Evolutionary conservation across 2,329 filamentous ascomycete genomes (phyloP).

Genomic region (Pyrenophora graminea): DNA sequence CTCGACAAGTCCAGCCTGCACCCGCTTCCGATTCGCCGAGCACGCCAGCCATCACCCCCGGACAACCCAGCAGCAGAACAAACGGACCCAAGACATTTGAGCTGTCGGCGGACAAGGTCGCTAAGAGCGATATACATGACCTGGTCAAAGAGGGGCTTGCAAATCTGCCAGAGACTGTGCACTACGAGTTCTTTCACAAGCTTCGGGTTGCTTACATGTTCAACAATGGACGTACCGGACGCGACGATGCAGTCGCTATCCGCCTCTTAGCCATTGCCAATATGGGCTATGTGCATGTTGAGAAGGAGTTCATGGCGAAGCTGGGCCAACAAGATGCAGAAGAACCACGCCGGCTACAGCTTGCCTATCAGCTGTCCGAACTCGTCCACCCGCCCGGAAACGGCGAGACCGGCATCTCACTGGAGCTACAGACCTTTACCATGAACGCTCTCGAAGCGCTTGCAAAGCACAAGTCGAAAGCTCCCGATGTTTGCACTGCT

Average conservation of each 20-base stretch:
- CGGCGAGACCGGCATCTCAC: slow-evolving; percentile 68
- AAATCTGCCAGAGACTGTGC: slow-evolving; percentile 71
- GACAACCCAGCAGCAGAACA: slow-evolving; percentile 30
- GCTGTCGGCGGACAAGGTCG: slow-evolving; percentile 59
- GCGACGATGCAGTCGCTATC: slow-evolving; percentile 77
- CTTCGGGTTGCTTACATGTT: slow-evolving; percentile 84
- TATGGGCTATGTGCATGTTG: slow-evolving; percentile 83
- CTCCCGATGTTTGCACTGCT: slow-evolving; percentile 83
- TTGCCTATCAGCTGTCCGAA: slow-evolving; percentile 90
- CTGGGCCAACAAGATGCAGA: slow-evolving; percentile 86
- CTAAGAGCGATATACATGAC: slow-evolving; percentile 48
- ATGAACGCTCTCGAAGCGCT: slow-evolving; percentile 84
- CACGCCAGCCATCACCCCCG: slow-evolving; percentile 50
- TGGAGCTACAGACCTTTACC: slow-evolving; percentile 79
- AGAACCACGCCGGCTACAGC: slow-evolving; percentile 83
- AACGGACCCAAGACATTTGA: slow-evolving; percentile 58
- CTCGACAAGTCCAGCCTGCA: slow-evolving; percentile 51
- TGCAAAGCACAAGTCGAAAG: slow-evolving; percentile 74
- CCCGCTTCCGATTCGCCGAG: slow-evolving; percentile 56
- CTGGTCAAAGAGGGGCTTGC: slow-evolving; percentile 49
- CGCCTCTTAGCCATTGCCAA: slow-evolving; percentile 88
- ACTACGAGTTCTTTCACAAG: slow-evolving; percentile 84
- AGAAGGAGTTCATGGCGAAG: slow-evolving; percentile 81
- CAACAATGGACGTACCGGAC: slow-evolving; percentile 64
- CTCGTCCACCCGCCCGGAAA: slow-evolving; percentile 82